phyloP scores from a whole-genome alignment of 352 stramenopile genomes.

The Pythium diclinum region DNA sequence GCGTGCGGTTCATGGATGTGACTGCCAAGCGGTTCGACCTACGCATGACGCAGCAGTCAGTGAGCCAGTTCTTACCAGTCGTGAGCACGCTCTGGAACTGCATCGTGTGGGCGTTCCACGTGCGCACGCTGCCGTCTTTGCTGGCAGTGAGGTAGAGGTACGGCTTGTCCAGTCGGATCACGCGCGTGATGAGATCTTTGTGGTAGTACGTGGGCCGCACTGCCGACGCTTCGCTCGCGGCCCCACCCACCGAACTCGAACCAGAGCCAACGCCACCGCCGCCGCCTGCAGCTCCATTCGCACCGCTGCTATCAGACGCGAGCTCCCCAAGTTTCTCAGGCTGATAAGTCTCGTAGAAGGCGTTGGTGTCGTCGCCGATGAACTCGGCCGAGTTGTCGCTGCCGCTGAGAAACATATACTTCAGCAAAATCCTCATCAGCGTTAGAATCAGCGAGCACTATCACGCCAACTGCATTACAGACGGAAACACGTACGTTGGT shows the following conservation, averaged over 20 bases:
- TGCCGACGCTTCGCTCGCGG: neutral
- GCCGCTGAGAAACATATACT: slow-evolving; percentile 85
- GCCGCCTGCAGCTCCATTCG: neutral
- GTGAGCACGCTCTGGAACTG: slow-evolving; percentile 57
- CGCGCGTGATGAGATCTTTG: slow-evolving; percentile 71
- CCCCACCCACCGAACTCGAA: neutral
- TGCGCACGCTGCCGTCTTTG: slow-evolving; percentile 72
- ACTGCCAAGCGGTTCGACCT: slow-evolving; percentile 77
- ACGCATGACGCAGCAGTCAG: slow-evolving; percentile 76
- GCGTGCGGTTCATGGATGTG: slow-evolving; percentile 70
- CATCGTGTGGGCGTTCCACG: slow-evolving; percentile 70
- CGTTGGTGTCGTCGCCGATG: slow-evolving; percentile 59
- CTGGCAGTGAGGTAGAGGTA: slow-evolving; percentile 70
- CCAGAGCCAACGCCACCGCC: neutral
- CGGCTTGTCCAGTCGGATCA: slow-evolving; percentile 62
- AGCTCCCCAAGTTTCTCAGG: slow-evolving; percentile 47
- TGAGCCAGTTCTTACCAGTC: slow-evolving; percentile 76
- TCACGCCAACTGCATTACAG: neutral
- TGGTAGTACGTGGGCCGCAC: slow-evolving; percentile 44
- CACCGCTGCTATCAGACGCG: slow-evolving; percentile 1
- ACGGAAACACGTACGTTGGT: slow-evolving; percentile 52
- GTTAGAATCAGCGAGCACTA: neutral
- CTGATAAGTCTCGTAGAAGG: slow-evolving; percentile 60
- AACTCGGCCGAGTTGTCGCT: slow-evolving; percentile 61
- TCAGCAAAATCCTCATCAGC: slow-evolving; percentile 6